Base-by-base conservation (phyloP, 2,329 filamentous ascomycete genomes). In the Aureobasidium sp. region DNA sequence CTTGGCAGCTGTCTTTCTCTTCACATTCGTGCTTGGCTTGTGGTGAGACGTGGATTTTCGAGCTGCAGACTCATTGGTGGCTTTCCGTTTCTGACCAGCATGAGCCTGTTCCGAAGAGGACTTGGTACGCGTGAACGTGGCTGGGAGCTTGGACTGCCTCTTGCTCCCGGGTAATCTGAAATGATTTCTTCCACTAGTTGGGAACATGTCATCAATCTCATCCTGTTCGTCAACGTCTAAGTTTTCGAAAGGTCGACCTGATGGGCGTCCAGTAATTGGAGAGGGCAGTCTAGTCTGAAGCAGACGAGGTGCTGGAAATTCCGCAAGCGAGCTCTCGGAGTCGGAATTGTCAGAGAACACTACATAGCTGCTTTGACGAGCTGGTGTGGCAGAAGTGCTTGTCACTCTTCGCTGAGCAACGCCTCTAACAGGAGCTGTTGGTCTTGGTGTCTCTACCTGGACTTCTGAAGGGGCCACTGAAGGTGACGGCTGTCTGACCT, bases 221-320 rank as follows among this genome's bases (percentile, higher is more conserved):
- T 80, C 75, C 36, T 77, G 70, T 66, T 80, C 78, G 73, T 79
- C 79, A 20, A 70, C 65, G 22, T 76, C 76, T 39, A 72, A 64
- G 44, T 72, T 4, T n/a, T 37, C 70, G 36, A 67, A 45, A 20
- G 65, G 56, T 20, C 62, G 29, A 25, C n/a, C 27, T 22, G n/a
- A 15, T 3, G 34, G 60, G 27, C 12, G 34, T 17, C 42, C 22
- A 4, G 29, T 17, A 6, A 42, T 36, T 1, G 51, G 52, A 11
- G 60, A 49, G 44, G n/a, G 55, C 37, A 59, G 60, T 59, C 15
- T 27, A 47, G 17, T 62, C 34, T 20, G 56, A 34, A 57, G 62
- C 44, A 52, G 17, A 65, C 63, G 31, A 45, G 55, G 27, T 41
- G 29, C 27, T 49, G 45, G 14, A 68, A 69, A 7, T 67, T 53